Conservation (phyloP, 1,139 yeast species). For the Zygosaccharomyces pseudobailii region DNA sequence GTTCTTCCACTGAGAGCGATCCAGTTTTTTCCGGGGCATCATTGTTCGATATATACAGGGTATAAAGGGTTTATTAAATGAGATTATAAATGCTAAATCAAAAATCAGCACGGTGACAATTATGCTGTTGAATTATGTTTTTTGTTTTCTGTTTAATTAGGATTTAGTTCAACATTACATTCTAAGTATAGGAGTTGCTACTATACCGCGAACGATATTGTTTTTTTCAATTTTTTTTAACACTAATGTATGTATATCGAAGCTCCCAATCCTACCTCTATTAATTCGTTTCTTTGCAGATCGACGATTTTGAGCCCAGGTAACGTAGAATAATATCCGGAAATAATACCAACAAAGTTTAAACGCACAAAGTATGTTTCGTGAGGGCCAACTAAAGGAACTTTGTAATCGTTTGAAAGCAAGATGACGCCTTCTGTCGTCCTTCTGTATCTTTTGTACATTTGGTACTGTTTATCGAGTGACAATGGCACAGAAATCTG, state of each 20-base stretch:
- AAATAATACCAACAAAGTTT: constrained; percentile 28
- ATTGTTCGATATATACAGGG: no score
- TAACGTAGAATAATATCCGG: constrained; percentile 31
- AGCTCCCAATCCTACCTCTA: constrained; percentile 29
- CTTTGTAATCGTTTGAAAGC: constrained; percentile 32
- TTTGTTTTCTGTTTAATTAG: no score
- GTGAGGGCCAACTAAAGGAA: constrained; percentile 28
- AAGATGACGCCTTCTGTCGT: constrained; percentile 30
- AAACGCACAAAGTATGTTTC: constrained; percentile 29
- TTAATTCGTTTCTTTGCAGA: constrained; percentile 27
- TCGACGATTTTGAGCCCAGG: constrained; percentile 32
- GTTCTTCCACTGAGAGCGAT: no score
- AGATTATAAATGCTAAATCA: no score
- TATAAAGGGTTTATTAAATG: no score
- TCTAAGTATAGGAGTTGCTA: no score
- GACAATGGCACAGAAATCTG: constrained; percentile 12
- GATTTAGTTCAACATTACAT: no score
- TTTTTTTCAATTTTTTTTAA: not conserved
- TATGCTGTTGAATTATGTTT: no score
- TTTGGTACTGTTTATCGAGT: constrained; percentile 20
- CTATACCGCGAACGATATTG: not conserved
- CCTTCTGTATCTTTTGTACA: constrained; percentile 20
- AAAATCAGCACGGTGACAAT: no score
- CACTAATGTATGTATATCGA: constrained; percentile 25
- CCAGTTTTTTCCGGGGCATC: no score